Evolutionary conservation across 805 yeast species (phyloP).

Genomic region (Starmerella floris): DNA sequence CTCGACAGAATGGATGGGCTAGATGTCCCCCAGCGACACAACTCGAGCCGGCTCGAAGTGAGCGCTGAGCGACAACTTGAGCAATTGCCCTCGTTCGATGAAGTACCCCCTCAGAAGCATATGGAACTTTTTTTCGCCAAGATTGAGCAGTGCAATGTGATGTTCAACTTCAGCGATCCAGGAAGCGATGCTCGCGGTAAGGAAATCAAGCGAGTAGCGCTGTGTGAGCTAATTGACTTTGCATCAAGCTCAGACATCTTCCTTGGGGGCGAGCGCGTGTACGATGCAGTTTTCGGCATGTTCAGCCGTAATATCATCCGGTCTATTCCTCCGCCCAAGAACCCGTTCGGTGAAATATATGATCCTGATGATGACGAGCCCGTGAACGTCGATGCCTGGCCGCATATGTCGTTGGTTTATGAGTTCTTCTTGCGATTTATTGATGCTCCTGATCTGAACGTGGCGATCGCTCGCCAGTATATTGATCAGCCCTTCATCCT

Average conservation of each 20-base stretch:
- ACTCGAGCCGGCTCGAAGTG: conserved; percentile 83
- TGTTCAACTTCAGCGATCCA: conserved; percentile 91
- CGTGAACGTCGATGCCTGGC: conserved; percentile 92
- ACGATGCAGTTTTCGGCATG: conserved; percentile 77
- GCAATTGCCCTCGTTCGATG: conserved; percentile 75
- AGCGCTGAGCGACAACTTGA: conserved; percentile 49
- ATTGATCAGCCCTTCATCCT: conserved; percentile 84
- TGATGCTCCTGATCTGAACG: conserved; percentile 89
- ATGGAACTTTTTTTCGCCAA: conserved; percentile 70
- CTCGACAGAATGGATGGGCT: conserved; percentile 65
- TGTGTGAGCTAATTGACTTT: conserved; percentile 81
- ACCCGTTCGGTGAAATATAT: conserved; percentile 88
- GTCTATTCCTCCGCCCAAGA: conserved; percentile 96
- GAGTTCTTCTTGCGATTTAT: conserved; percentile 86
- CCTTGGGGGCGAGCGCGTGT: conserved; percentile 81
- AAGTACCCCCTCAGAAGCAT: conserved; percentile 71
- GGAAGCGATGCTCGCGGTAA: conserved; percentile 84
- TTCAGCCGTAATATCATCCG: conserved; percentile 79
- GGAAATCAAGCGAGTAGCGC: conserved; percentile 74
- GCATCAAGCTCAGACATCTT: conserved; percentile 62
- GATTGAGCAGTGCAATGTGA: conserved; percentile 84
- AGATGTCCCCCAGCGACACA: conserved; percentile 77
- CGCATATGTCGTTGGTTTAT: conserved; percentile 94
- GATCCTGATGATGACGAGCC: conserved; percentile 99
- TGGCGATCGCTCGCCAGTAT: conserved; percentile 80